phyloP scores from a whole-genome alignment of 257 asterid species.

The Primulina tabacum region DNA sequence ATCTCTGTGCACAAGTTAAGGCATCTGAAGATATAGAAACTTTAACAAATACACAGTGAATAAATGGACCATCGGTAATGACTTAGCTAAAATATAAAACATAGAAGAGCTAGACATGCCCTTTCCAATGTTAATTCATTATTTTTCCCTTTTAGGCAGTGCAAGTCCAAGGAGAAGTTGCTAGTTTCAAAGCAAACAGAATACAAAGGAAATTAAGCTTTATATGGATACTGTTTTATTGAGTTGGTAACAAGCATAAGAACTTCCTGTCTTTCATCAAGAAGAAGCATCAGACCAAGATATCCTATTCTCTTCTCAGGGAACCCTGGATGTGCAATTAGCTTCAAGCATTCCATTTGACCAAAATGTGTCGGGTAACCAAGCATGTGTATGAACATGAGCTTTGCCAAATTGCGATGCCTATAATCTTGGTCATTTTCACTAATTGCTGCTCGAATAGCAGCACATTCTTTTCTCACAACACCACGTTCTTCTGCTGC shows the following conservation, averaged over 20 bases:
- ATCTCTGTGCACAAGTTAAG: constrained; percentile 77
- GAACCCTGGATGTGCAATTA: constrained; percentile 93
- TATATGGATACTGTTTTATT: constrained; percentile 84
- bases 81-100: constrained; percentile 16
- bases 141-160: constrained; percentile 7
- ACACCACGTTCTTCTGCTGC: constrained; percentile 99
- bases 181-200: constrained; percentile 19
- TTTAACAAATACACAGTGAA: constrained; percentile 14
- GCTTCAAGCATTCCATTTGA: constrained; percentile 98
- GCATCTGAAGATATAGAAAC: constrained; percentile 28
- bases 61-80: constrained; percentile 23
- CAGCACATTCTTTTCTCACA: constrained; percentile 95
- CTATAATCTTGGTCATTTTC: constrained; percentile 85
- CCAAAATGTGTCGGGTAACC: constrained; percentile 99
- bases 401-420: constrained; percentile 97
- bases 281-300: constrained; percentile 98
- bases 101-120: constrained; percentile 11
- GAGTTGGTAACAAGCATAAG: constrained; percentile 98
- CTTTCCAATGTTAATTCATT: constrained; percentile 13
- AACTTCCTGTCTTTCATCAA: constrained; percentile 99
- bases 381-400: constrained; percentile 99
- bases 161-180: constrained; percentile 9
- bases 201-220: constrained; percentile 16
- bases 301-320: constrained; percentile 99
- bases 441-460: constrained; percentile 91